Conservation (phyloP, 306 rosid genomes). For the Sphenostylis stenocarpa region DNA sequence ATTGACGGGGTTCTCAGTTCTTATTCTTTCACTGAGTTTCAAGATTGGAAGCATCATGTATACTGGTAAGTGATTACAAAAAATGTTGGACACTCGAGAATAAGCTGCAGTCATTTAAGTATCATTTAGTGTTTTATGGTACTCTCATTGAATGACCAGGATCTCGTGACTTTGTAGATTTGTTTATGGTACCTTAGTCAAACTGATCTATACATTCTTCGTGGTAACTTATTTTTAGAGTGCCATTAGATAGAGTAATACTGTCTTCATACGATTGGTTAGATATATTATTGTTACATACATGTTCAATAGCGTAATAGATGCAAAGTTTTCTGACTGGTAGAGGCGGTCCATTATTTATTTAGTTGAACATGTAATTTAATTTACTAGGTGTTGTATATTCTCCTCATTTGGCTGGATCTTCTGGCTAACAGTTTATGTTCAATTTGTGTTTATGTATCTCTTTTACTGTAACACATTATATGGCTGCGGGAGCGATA, state of each 20-base stretch:
- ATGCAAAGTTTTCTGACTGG: constrained; percentile 22
- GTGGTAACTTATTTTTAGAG: constrained; percentile 33
- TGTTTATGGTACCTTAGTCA: constrained; percentile 32
- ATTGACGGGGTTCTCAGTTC: constrained; percentile 62
- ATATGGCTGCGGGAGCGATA: background rate
- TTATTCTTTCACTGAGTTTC: constrained; percentile 65
- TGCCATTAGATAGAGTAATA: background rate
- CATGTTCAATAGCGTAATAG: background rate
- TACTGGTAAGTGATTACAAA: constrained; percentile 39
- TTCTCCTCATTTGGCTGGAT: background rate
- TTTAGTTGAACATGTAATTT: background rate
- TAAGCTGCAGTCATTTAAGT: constrained; percentile 13
- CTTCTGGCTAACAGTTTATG: background rate
- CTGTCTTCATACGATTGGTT: constrained; percentile 1
- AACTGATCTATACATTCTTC: constrained; percentile 34
- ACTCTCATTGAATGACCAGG: constrained; percentile 34
- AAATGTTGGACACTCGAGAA: constrained; percentile 10
- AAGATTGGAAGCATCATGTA: constrained; percentile 68
- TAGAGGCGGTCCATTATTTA: background rate
- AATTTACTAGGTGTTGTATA: background rate
- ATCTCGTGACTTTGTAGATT: constrained; percentile 29
- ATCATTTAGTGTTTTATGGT: constrained; percentile 12
- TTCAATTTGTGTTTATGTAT: background rate
- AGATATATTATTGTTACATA: background rate
- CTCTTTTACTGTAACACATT: background rate